Base-by-base conservation (phyloP, 768 basidiomycete genomes). In the Termitomyces eurrhizus region DNA sequence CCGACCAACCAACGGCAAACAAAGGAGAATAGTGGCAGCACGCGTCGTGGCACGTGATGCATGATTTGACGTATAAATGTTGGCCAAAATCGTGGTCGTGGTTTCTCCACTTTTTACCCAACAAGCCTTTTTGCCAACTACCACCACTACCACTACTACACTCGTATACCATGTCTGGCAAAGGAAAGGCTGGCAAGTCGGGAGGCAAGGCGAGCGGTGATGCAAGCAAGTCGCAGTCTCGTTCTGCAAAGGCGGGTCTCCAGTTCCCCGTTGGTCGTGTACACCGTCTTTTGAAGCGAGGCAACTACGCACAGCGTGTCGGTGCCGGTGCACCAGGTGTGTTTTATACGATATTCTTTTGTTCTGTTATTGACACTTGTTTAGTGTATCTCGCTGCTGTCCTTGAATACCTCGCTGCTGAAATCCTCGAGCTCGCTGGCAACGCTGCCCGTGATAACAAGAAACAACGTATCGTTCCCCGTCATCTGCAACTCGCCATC, bases 201-300 rank as follows among this genome's bases (percentile, higher is more conserved):
- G 73, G 74, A 65, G 84, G 85, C 64, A 85, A 83, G 66, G 75
- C 83, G 33, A 63, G 76, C 53, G 78, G 77, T 62, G 77, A 75
- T 35, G 72, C 66, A 18, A 63, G 72, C 61, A 89, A 89, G 69
- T 75, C 86, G 4, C 83, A 85, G 67, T 89, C 88, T 14, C 85
- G 88, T 56, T 89, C 88, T 26, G 80, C 87, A 57, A 89, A 88
- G 69, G 88, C 88, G 13, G 88, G 88, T 67, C 83, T 89, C 58
- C 87, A 90, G 72, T 91, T 94, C 80, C 92, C 92, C 57, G 92
- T 94, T 67, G 92, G 92, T 82, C 92, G 92, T 89, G 86, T 93
- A 62, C 92, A 92, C 78, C 87, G 90, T 84, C 84, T 92, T 46
- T 74, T 93, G 74, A 92, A 92, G 81, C 85, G 84, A 74, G 92